Percentiles rank a stretch among this genome's conserved stretches.
Evolutionary conservation across 495 filamentous ascomycete species (phyloP).

Genomic region (Penicillium antarcticum): DNA sequence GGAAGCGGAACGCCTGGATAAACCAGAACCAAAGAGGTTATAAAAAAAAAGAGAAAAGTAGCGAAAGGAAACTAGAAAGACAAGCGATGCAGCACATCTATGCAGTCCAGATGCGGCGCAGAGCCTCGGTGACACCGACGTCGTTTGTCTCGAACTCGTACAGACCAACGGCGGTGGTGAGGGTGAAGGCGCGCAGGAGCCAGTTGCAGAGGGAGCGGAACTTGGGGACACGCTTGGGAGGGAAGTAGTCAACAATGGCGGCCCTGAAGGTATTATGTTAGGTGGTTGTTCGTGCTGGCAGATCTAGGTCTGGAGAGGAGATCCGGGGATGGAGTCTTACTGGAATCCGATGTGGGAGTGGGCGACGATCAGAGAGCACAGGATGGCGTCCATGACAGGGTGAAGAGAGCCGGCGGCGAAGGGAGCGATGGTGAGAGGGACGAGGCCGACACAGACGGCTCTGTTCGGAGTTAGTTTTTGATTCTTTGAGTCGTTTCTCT

Average conservation of each 20-base stretch:
- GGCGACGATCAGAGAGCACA: conserved; percentile 79
- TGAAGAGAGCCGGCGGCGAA: conserved; percentile 90
- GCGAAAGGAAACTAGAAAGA: conserved; percentile 23
- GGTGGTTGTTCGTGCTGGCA: background rate
- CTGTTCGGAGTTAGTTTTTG: conserved; percentile 29
- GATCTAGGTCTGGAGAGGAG: background rate
- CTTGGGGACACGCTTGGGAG: conserved; percentile 64
- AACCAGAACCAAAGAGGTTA: conserved; percentile 15
- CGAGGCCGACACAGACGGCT: conserved; percentile 68
- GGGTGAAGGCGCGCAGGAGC: conserved; percentile 73
- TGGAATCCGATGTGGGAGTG: conserved; percentile 96
- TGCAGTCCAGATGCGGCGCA: conserved; percentile 84
- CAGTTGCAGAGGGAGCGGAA: conserved; percentile 62
- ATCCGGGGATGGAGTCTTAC: conserved; percentile 37
- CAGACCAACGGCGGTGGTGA: conserved; percentile 78
- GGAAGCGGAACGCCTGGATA: conserved; percentile 37
- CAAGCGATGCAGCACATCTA: conserved; percentile 22
- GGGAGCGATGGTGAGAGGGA: conserved; percentile 85
- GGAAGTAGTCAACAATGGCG: conserved; percentile 88
- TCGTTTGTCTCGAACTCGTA: conserved; percentile 99
- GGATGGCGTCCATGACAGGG: conserved; percentile 79
- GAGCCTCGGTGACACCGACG: conserved; percentile 84
- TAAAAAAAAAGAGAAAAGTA: conserved; percentile 28
- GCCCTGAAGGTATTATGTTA: conserved; percentile 43
- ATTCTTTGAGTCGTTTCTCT: background rate